Base-by-base conservation (phyloP, 352 stramenopile genomes). In the Aphanomyces astaci region DNA sequence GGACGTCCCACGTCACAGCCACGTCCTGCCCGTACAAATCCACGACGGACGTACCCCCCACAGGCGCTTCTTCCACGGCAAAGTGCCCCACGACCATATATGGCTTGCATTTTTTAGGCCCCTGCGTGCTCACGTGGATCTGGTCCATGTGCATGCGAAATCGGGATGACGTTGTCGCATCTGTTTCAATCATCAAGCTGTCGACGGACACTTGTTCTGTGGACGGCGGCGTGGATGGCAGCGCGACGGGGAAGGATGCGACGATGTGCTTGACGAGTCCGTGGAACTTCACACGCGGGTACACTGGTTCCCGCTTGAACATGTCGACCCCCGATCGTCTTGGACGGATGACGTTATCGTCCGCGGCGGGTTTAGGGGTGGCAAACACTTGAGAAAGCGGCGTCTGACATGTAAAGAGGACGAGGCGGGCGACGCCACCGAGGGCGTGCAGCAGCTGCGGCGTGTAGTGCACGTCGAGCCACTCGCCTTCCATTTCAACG, bases 401-500 rank as follows among this genome's bases (percentile, higher is more conserved):
- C 13, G 24, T 31, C 24, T 40, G 62, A 31, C n/a, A 24, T 0
- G 73, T 67, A 54, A 82, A 78, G 24, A 90, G 63, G 2, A 76
- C 77, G n/a, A 94, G 54, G 40, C 91, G 79, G 2, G 90, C 45
- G 40, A 83, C 62, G 1, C 82, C 84, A 2, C 79, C 85, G 22
- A 94, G 80, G 0, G 77, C 75, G 62, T 91, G 82, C 11, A 94
- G 68, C 0, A 79, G 75, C 32, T 87, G 75, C 4, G 82, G 74
- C 2, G 76, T 75, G 80, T 82, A 94, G 36, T 84, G 84, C 1
- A 88, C 71, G 66, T 94, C 81, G 4, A 92, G 67, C 82, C 83
- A 90, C 64, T 94, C 82, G 30, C 77, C 76, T 45, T 92, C 84
- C 78, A 92, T 79, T 62, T 94, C 85, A 31, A 92, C 67, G 7